A percentile compares a stretch with the other conserved stretches of the same genome.
Evolutionary conservation across 805 yeast genomes (phyloP).

Genomic region (Metschnikowia dekortorum): DNA sequence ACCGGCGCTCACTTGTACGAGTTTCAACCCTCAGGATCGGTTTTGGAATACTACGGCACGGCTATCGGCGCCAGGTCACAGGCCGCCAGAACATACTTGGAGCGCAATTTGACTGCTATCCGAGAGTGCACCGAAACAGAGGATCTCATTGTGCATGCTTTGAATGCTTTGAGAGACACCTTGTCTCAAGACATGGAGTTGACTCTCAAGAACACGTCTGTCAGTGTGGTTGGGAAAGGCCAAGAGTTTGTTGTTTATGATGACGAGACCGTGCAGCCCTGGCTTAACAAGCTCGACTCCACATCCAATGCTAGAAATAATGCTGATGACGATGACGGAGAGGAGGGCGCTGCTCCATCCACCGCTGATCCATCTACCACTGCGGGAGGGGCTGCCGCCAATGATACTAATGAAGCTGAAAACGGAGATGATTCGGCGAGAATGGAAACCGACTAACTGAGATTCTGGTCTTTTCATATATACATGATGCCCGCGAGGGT

Average conservation of each 20-base stretch:
- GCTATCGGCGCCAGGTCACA: constrained; percentile 99
- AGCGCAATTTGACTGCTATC: constrained; percentile 73
- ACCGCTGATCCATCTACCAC: constrained; percentile 13
- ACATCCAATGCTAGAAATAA: constrained; percentile 54
- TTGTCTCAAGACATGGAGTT: constrained; percentile 91
- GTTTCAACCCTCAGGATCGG: constrained; percentile 94
- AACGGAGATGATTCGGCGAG: constrained; percentile 20
- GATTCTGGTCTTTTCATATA: neutral
- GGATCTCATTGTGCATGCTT: constrained; percentile 77
- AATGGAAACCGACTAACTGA: constrained; percentile 39
- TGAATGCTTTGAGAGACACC: constrained; percentile 89
- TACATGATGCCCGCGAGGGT: constrained; percentile 1
- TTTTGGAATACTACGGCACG: constrained; percentile 84
- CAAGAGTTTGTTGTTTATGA: constrained; percentile 73
- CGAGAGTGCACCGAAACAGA: constrained; percentile 56
- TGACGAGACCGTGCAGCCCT: constrained; percentile 78
- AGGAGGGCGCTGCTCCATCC: constrained; percentile 16
- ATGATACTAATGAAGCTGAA: constrained; percentile 11
- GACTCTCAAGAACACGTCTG: constrained; percentile 76
- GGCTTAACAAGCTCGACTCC: constrained; percentile 73
- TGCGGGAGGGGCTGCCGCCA: constrained; percentile 15
- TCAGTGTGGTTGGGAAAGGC: constrained; percentile 88
- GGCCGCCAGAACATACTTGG: constrained; percentile 95
- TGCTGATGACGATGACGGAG: constrained; percentile 34
- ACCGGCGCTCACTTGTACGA: constrained; percentile 92